These are phyloP conservation scores for Phaseolus lunatus DNA, from an alignment of 306 rosid species.

Conservation along the genomic window DNA sequence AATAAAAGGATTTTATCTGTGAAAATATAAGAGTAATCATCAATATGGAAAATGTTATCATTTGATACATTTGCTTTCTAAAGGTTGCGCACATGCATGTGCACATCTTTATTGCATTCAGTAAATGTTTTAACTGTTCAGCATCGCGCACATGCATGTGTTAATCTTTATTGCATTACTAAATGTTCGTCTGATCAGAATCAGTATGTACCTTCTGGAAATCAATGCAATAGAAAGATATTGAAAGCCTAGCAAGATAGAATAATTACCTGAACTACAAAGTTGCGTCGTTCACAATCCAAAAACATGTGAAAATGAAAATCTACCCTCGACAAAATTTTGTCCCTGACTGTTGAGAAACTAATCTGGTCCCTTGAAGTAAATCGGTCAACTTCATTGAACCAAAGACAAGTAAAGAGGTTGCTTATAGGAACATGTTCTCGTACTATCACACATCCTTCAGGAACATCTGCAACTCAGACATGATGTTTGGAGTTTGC, in stretches of 20 bases:
- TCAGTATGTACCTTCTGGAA: slow-evolving; percentile 13
- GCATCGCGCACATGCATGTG: not conserved
- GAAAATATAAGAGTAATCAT: not conserved
- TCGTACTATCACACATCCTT: slow-evolving; percentile 87
- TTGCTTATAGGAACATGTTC: slow-evolving; percentile 96
- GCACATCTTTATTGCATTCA: not conserved
- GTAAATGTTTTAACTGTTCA: not conserved
- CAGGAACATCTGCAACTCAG: slow-evolving; percentile 89
- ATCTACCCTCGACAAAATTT: slow-evolving; percentile 64
- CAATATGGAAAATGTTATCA: slow-evolving; percentile 2
- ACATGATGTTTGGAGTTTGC: slow-evolving; percentile 46
- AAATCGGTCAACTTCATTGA: slow-evolving; percentile 97
- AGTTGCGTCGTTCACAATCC: slow-evolving; percentile 94
- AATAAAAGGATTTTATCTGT: not conserved
- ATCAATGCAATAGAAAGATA: slow-evolving; percentile 15
- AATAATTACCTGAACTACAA: slow-evolving; percentile 81
- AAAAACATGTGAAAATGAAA: slow-evolving; percentile 83
- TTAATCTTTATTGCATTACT: slow-evolving; percentile 31
- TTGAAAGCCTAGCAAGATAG: not conserved
- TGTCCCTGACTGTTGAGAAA: slow-evolving; percentile 84
- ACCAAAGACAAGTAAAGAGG: slow-evolving; percentile 94
- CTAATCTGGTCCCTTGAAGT: slow-evolving; percentile 96
- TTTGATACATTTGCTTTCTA: not conserved
- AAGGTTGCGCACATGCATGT: not conserved
- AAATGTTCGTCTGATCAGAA: slow-evolving; percentile 5